Evolutionary conservation across 106 monocot species (phyloP), one percentile per base, ranked within the genome.

Genomic region (Dioscorea dumetorum): DNA sequence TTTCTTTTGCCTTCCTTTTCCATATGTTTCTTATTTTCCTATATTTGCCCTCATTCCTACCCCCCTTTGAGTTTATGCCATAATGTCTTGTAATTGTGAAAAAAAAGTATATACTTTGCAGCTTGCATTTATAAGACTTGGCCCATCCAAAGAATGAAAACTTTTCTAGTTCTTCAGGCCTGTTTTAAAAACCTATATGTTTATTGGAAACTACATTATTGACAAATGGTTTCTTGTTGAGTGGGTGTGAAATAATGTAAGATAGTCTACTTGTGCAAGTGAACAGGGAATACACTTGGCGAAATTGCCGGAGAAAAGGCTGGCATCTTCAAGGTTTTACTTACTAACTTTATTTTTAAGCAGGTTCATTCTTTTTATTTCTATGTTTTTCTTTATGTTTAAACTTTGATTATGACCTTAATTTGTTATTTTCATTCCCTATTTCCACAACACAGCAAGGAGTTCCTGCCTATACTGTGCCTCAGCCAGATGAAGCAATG

Each of bases 301-400:
- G 77, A 92, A 73, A 97, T 97, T 84, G 97, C 97, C 31, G 88
- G 89, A 52, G 92, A 97, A 81, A 97, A 97, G 62, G 92, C 97
- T 76, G 97, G 97, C 19, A 97, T 97, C 54, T 86, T 97, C 69
- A 97, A 97, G 97, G 97, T 97, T 66, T 50, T 67, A 72, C 34
- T 32, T 33, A n/a, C 56, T 33, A 60, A 58, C 8, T 54, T 11
- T 76, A 51, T 62, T 50, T 63, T 50, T 63, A 22, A 18, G 16
- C 4, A 64, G 15, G 60, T 49, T 5, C 12, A 17, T 34, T n/a
- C 11, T 61, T 53, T 62, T 17, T 24, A 56, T 12, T 22, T 24
- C 8, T 52, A 28, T 19, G 48, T 50, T 50, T 15, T 11, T 11
- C 62, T 50, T 41, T 72, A 51, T 50, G 14, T 67, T 16, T 64